Conservation (phyloP, 371 early-diverging fungal species). For the Phascolomyces articulosus region DNA sequence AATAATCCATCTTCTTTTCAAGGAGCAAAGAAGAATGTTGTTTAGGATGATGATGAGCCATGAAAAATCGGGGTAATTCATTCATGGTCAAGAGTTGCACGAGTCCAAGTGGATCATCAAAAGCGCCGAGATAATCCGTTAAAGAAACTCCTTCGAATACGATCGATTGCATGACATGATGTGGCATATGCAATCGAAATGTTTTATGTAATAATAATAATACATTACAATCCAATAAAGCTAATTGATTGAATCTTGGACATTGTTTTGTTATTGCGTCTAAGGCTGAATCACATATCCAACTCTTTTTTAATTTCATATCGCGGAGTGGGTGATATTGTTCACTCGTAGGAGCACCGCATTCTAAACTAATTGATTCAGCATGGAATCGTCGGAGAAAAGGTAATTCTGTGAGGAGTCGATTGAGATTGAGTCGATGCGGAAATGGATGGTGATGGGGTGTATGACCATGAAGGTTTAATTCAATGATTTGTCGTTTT, state of each 20-base stretch:
- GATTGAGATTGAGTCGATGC: background rate
- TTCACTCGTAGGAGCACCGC: background rate
- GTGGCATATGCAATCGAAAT: background rate
- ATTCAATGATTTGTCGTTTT: no score
- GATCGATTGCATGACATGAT: background rate
- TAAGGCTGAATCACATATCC: background rate
- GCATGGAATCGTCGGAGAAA: background rate
- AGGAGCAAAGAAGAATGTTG: no score
- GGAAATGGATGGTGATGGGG: background rate
- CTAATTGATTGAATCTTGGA: conserved; percentile 1
- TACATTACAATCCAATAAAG: background rate
- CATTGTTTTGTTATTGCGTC: background rate
- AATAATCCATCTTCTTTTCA: background rate
- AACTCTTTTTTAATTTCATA: background rate
- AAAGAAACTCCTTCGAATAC: background rate
- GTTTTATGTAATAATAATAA: background rate
- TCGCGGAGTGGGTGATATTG: background rate
- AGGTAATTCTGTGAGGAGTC: background rate
- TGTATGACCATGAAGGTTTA: background rate
- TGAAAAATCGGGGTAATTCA: background rate
- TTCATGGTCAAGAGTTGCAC: background rate
- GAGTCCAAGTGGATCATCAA: background rate
- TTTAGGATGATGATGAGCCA: background rate
- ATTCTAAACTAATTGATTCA: background rate
- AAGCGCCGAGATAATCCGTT: background rate